Evolutionary conservation across 805 yeast species (phyloP).

Genomic region (Candida cerambycidarum): DNA sequence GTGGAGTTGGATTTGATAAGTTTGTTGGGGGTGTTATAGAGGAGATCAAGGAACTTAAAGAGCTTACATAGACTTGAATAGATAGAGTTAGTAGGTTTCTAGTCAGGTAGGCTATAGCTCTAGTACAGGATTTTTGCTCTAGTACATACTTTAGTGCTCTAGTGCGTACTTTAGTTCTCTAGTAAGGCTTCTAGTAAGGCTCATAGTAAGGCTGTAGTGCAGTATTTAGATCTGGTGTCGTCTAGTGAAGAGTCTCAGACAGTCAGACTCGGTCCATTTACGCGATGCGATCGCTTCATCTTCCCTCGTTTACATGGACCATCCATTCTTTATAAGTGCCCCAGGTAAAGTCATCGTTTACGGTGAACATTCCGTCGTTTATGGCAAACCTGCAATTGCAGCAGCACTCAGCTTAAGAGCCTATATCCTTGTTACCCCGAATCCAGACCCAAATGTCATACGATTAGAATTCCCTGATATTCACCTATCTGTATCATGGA

Average conservation of each 20-base stretch:
- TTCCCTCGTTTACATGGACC: too few relatives aligned
- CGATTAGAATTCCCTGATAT: conserved; percentile 83
- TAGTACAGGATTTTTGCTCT: too few relatives aligned
- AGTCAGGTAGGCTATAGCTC: too few relatives aligned
- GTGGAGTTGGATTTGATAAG: conserved; percentile 26
- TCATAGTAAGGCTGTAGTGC: too few relatives aligned
- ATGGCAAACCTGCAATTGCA: conserved; percentile 91
- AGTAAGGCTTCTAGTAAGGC: too few relatives aligned
- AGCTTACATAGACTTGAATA: conserved; percentile 20
- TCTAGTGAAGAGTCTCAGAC: too few relatives aligned
- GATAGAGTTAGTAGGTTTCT: too few relatives aligned
- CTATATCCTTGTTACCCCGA: conserved; percentile 63
- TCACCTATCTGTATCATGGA: conserved; percentile 64
- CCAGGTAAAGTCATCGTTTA: conserved; percentile 96
- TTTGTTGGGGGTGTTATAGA: conserved; percentile 35
- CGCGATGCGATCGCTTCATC: too few relatives aligned
- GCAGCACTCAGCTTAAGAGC: conserved; percentile 89
- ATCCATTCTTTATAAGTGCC: conserved; percentile 71
- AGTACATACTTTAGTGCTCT: too few relatives aligned
- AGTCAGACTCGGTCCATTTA: too few relatives aligned
- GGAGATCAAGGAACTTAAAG: conserved; percentile 38
- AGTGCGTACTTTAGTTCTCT: too few relatives aligned
- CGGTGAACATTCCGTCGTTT: conserved; percentile 97
- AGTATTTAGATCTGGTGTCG: too few relatives aligned
- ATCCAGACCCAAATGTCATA: conserved; percentile 43